Evolutionary conservation across 1,284 basidiomycete species (phyloP).

Genomic region (Quambalaria eucalypti): DNA sequence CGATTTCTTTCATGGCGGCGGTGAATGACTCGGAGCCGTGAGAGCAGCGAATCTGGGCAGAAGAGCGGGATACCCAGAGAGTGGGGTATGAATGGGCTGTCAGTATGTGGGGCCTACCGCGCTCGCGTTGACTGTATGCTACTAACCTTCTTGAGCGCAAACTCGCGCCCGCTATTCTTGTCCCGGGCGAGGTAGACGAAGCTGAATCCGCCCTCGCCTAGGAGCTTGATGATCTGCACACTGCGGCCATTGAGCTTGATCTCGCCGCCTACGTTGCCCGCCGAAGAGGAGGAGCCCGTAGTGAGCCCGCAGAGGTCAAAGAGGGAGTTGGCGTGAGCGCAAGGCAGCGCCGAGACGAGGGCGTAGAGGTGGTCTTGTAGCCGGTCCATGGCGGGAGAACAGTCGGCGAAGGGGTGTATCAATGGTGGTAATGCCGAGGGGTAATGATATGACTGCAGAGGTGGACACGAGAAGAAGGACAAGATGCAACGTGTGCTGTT

Average conservation of each 20-base stretch:
- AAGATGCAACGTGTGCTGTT: too few species aligned
- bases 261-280: not conserved
- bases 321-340: not conserved
- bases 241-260: slow-evolving; percentile 39
- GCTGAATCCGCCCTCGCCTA: slow-evolving; percentile 38
- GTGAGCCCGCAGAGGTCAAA: not conserved
- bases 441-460: too few species aligned
- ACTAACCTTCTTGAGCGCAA: slow-evolving; percentile 43
- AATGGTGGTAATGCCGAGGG: too few species aligned
- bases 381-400: slow-evolving; percentile 1
- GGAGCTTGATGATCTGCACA: slow-evolving; percentile 36
- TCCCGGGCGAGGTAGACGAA: slow-evolving; percentile 42
- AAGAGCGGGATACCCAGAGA: not conserved
- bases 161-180: slow-evolving; percentile 30
- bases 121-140: not conserved
- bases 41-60: slow-evolving; percentile 38
- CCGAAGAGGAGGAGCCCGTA: not conserved
- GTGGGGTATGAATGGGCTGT: not conserved
- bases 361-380: slow-evolving; percentile 5
- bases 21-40: slow-evolving; percentile 37
- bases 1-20: slow-evolving; percentile 44
- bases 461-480: too few species aligned
- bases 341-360: slow-evolving; percentile 5
- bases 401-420: too few species aligned
- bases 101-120: not conserved